Evolutionary conservation across 192 early-diverging fungal species (phyloP).

Genomic region (Entomortierella parvispora): DNA sequence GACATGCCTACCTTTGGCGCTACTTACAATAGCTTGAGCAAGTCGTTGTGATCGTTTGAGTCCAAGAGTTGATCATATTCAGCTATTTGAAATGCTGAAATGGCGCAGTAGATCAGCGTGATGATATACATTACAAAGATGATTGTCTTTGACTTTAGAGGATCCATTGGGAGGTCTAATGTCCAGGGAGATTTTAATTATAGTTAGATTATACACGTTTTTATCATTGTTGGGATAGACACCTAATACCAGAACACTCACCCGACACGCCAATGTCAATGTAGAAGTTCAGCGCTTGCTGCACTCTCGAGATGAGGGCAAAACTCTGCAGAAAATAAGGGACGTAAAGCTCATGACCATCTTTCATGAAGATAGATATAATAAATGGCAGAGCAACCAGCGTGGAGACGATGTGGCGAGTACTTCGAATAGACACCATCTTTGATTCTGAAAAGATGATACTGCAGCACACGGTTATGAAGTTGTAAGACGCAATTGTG

Average conservation of each 20-base stretch:
- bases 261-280: slow-evolving; percentile 62
- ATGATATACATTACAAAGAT: slow-evolving; percentile 64
- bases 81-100: slow-evolving; percentile 65
- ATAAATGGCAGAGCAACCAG: slow-evolving; percentile 66
- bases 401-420: slow-evolving; percentile 34
- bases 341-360: slow-evolving; percentile 64
- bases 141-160: slow-evolving; percentile 63
- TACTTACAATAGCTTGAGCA: slow-evolving; percentile 44
- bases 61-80: slow-evolving; percentile 65
- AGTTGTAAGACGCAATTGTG: slow-evolving; percentile 36
- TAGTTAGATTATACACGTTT: background rate
- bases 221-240: no score
- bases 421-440: slow-evolving; percentile 17
- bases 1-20: background rate
- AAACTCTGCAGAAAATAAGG: slow-evolving; percentile 74
- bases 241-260: no score
- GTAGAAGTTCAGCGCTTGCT: slow-evolving; percentile 65
- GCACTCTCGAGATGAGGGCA: slow-evolving; percentile 62
- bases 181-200: background rate
- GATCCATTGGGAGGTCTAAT: slow-evolving; percentile 59
- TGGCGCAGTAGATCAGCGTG: slow-evolving; percentile 66
- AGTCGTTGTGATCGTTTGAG: slow-evolving; percentile 39
- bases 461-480: slow-evolving; percentile 22
- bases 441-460: slow-evolving; percentile 47
- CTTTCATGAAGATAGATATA: slow-evolving; percentile 52